Evolutionary conservation across 2,329 filamentous ascomycete genomes (phyloP).

Genomic region (Talaromyces marneffei): DNA sequence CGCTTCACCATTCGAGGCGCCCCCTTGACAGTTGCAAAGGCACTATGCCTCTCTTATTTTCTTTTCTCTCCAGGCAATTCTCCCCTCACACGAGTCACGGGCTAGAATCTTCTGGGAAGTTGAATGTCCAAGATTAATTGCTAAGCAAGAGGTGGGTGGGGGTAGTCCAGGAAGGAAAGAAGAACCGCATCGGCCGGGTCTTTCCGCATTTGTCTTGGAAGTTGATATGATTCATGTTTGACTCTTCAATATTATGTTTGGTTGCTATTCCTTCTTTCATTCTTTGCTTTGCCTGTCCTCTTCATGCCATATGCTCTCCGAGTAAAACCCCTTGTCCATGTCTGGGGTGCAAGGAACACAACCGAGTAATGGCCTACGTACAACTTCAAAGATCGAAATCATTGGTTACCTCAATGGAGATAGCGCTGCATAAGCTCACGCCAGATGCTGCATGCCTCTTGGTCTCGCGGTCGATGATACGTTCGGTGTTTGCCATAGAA

Average conservation of each 20-base stretch:
- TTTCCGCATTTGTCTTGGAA: background rate
- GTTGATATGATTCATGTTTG: background rate
- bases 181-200: conserved; percentile 10
- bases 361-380: background rate
- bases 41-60: background rate
- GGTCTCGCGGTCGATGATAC: background rate
- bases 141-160: conserved; percentile 11
- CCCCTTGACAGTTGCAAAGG: background rate
- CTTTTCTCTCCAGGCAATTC: background rate
- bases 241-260: too few species aligned
- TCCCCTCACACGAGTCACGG: conserved; percentile 1
- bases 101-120: conserved; percentile 1
- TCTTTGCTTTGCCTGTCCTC: background rate
- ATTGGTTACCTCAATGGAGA: background rate
- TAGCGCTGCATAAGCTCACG: conserved; percentile 7
- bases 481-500: background rate
- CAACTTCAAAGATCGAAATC: background rate
- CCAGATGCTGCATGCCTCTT: background rate
- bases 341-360: background rate
- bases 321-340: too few species aligned
- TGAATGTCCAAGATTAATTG: conserved; percentile 4
- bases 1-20: background rate
- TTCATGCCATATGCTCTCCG: background rate
- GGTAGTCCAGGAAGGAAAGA: background rate
- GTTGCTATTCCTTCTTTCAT: background rate